Conservation (phyloP, 2,329 filamentous ascomycete genomes). For the Ceratocystis albifundus region DNA sequence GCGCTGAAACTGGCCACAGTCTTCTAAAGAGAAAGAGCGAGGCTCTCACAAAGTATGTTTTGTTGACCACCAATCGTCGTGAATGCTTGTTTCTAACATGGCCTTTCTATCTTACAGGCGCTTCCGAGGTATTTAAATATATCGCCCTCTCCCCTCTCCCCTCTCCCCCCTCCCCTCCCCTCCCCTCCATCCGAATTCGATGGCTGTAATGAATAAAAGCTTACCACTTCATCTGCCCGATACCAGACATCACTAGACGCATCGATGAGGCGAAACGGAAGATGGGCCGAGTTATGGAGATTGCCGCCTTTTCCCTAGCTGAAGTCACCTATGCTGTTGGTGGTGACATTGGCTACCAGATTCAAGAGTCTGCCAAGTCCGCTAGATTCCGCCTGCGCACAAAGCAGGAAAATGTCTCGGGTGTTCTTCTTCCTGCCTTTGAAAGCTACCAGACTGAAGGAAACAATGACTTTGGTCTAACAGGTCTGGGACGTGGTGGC, state of each 20-base stretch:
- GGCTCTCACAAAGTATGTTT: conserved; percentile 86
- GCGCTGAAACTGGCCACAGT: conserved; percentile 80
- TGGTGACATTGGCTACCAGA: conserved; percentile 90
- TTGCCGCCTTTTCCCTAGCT: conserved; percentile 91
- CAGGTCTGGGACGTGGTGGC: conserved; percentile 88
- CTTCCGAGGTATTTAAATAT: conserved; percentile 56
- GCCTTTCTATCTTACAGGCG: conserved; percentile 43
- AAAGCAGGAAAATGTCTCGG: conserved; percentile 96
- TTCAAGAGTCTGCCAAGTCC: conserved; percentile 88
- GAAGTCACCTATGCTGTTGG: conserved; percentile 97
- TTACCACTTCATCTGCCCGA: conserved; percentile 9
- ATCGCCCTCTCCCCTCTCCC: no score
- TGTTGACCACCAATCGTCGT: conserved; percentile 27
- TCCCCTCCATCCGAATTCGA: not conserved
- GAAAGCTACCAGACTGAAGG: conserved; percentile 83
- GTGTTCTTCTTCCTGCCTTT: conserved; percentile 86
- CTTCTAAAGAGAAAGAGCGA: conserved; percentile 96
- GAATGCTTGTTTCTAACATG: conserved; percentile 4
- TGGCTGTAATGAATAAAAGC: not conserved
- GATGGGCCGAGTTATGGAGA: conserved; percentile 99
- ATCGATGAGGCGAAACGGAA: conserved; percentile 99
- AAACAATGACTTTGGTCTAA: conserved; percentile 91
- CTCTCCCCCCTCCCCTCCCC: no score
- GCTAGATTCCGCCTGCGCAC: conserved; percentile 87
- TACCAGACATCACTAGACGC: conserved; percentile 82